Base-by-base conservation (phyloP, 2,329 filamentous ascomycete genomes). In the Aspergillus persii region DNA sequence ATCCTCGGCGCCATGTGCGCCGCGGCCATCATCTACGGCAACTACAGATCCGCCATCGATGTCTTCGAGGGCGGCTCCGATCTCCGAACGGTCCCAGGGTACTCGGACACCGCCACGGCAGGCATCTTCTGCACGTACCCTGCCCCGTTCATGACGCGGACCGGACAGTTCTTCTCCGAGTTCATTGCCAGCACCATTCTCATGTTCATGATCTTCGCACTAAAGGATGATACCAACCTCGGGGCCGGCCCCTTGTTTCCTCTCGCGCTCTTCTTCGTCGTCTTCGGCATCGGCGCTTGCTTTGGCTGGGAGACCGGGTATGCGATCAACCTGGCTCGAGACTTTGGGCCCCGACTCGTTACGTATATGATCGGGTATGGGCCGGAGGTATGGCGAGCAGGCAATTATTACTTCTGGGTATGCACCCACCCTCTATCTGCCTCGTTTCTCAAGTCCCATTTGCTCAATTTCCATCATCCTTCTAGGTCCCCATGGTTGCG, bases 241-340 rank as follows among this genome's bases (percentile, higher is more conserved):
- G 86, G 85, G 3, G 85, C 86, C 1, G 84, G 85, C 0, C 77
- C 80, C 1, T 65, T 86, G 27, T 80, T 84, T 58, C 86, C 88
- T 0, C 75, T 91, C 1, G 83, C 79, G 7, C 74, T 91, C 5
- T 89, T 90, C 75, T 90, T 91, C 74, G 77, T 91, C 51, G 86
- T 91, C 62, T 91, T 91, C 68, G 89, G 88, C 7, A 85, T 91
- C 26, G 88, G 88, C 18, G 86, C 86, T 33, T 89, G 86, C 69
- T 91, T 90, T 67, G 89, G 89, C 6, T 91, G 87, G 87, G 84
- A 91, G 72, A 92, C 89, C 1, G 88, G 89, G 41, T 92, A 89
- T 74, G 89, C 88, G 15, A 90, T 91, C 64, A 91, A 91, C 68
- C 74, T 90, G 47, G 89, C 88, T 39, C 82, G 89, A 73, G 89